Conservation (phyloP, 2,329 filamentous ascomycete genomes). For the Phaeosphaeriaceae sp. region DNA sequence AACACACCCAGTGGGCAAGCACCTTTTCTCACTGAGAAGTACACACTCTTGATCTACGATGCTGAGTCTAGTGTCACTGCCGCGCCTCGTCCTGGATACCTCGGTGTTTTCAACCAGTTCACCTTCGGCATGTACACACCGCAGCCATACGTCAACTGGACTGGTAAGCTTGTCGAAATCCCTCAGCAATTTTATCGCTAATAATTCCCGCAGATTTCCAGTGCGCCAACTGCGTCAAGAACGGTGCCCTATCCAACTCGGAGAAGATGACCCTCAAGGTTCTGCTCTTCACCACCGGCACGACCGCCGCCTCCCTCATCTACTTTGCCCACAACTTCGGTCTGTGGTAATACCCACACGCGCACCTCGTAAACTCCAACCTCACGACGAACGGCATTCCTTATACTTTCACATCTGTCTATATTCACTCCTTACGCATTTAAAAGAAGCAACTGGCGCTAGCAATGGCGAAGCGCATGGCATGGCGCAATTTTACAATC, state of each 20-base stretch:
- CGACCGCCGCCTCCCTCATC: slow-evolving; percentile 67
- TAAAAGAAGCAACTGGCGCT: slow-evolving; percentile 24
- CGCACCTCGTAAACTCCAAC: neutral
- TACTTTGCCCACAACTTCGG: slow-evolving; percentile 58
- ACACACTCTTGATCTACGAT: slow-evolving; percentile 71
- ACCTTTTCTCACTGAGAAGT: slow-evolving; percentile 65
- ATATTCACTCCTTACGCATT: slow-evolving; percentile 29
- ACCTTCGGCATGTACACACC: slow-evolving; percentile 70
- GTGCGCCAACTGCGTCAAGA: slow-evolving; percentile 63
- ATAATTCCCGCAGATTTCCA: slow-evolving; percentile 53
- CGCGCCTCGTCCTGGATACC: slow-evolving; percentile 62
- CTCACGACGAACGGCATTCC: slow-evolving; percentile 26
- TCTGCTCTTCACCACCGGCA: slow-evolving; percentile 61
- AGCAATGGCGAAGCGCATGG: slow-evolving; percentile 9
- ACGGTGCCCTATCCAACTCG: slow-evolving; percentile 59
- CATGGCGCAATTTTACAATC: slow-evolving; percentile 15
- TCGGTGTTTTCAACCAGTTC: slow-evolving; percentile 61
- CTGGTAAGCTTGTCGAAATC: slow-evolving; percentile 49
- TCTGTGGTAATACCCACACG: slow-evolving; percentile 39
- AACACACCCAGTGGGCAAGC: slow-evolving; percentile 32
- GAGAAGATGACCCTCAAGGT: slow-evolving; percentile 65
- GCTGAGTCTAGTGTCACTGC: slow-evolving; percentile 61
- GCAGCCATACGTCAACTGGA: slow-evolving; percentile 59
- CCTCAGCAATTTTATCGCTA: slow-evolving; percentile 4
- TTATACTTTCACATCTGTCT: slow-evolving; percentile 26